Evolutionary conservation across 1,284 basidiomycete species (phyloP).

Genomic region (Spongiforma sp.): DNA sequence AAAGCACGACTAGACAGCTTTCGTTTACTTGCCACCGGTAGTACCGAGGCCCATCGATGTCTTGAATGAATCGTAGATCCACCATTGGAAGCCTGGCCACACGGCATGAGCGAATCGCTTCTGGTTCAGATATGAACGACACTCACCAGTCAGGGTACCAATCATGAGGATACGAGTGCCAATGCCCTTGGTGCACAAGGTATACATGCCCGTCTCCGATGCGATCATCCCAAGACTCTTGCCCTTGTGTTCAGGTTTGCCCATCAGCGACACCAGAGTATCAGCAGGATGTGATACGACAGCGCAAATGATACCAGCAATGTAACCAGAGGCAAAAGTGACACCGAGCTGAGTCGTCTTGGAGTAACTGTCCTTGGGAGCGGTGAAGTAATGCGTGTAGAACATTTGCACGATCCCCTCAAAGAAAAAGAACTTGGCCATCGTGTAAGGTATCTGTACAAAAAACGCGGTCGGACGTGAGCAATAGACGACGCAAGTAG

Average conservation of each 20-base stretch:
- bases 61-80: constrained; percentile 89
- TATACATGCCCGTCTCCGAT: constrained; percentile 63
- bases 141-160: constrained; percentile 70
- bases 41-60: constrained; percentile 80
- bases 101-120: constrained; percentile 3
- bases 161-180: constrained; percentile 84
- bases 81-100: constrained; percentile 78
- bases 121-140: not conserved
- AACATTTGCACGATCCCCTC: constrained; percentile 79
- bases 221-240: constrained; percentile 72
- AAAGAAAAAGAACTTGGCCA: constrained; percentile 90
- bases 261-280: constrained; percentile 79
- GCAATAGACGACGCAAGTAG: too few species aligned
- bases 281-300: constrained; percentile 86
- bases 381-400: constrained; percentile 77
- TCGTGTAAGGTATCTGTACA: constrained; percentile 81
- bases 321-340: constrained; percentile 82
- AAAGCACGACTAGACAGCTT: not conserved
- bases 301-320: constrained; percentile 83
- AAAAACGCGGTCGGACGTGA: not conserved
- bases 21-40: constrained; percentile 77
- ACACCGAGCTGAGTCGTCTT: constrained; percentile 79
- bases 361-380: constrained; percentile 73
- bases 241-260: constrained; percentile 78
- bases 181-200: constrained; percentile 79